phyloP scores from a whole-genome alignment of 2,329 filamentous ascomycete species.

The Alternaria viburni region DNA sequence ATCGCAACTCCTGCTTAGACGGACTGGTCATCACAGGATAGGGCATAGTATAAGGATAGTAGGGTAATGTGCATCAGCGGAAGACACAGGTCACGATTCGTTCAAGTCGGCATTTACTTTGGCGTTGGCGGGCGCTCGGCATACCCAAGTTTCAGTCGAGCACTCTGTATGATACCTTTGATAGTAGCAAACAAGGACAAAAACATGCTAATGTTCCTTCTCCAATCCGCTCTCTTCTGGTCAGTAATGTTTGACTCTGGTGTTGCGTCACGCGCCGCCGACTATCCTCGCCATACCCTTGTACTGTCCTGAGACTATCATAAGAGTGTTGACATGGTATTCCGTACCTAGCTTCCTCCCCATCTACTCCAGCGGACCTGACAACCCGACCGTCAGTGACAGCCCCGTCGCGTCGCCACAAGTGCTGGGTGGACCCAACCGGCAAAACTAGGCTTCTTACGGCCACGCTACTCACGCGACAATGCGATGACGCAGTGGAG shows the following conservation, averaged over 20 bases:
- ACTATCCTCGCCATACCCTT: not conserved
- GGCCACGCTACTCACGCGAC: not conserved
- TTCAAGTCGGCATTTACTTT: conserved; percentile 1
- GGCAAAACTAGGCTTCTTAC: not conserved
- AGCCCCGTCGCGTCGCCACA: not conserved
- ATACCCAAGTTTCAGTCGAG: conserved; percentile 9
- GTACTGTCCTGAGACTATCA: not conserved
- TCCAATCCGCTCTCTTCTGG: not conserved
- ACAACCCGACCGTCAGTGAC: too few relatives aligned
- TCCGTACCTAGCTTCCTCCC: not conserved
- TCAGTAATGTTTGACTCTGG: not conserved
- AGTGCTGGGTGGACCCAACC: not conserved
- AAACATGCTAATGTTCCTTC: not conserved
- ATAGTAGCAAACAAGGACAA: not conserved
- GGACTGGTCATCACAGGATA: not conserved
- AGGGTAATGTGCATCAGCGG: not conserved
- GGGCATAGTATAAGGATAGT: not conserved
- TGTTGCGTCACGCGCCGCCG: not conserved
- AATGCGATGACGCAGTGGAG: not conserved
- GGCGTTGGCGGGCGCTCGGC: conserved; percentile 15
- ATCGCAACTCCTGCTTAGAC: conserved; percentile 15
- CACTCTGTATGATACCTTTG: not conserved
- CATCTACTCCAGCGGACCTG: not conserved
- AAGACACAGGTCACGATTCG: not conserved
- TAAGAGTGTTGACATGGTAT: not conserved